phyloP scores from a whole-genome alignment of 371 early-diverging fungal species.

The Phascolomyces articulosus region DNA sequence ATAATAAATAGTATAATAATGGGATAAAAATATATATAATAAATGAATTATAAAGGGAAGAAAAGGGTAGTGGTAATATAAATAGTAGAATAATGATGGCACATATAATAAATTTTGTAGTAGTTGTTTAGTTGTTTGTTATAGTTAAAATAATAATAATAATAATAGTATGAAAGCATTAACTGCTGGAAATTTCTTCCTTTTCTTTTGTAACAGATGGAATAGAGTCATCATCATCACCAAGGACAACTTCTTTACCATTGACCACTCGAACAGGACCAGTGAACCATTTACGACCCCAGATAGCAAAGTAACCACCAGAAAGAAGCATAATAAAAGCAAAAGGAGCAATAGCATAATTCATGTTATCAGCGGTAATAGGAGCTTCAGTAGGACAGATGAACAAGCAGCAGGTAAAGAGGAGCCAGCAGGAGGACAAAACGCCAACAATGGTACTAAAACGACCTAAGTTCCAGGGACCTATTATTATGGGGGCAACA shows the following conservation, averaged over 20 bases:
- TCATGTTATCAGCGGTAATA: constrained; percentile 56
- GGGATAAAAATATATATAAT: no score
- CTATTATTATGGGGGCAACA: constrained; percentile 20
- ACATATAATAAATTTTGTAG: no score
- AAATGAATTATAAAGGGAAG: no score
- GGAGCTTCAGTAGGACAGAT: constrained; percentile 63
- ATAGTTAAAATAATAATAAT: no score
- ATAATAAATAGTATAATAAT: no score
- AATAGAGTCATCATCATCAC: constrained; percentile 31
- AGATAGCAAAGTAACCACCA: constrained; percentile 48
- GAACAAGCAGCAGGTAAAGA: constrained; percentile 63
- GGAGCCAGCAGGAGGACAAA: constrained; percentile 57
- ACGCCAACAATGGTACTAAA: constrained; percentile 48
- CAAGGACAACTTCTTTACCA: constrained; percentile 46
- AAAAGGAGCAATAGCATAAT: constrained; percentile 48
- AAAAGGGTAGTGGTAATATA: no score
- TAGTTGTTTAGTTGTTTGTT: no score
- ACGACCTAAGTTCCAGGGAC: constrained; percentile 64
- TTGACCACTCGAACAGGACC: constrained; percentile 49
- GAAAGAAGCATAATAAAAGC: constrained; percentile 31
- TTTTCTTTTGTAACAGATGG: constrained; percentile 4
- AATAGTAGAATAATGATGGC: no score
- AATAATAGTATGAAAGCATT: no score
- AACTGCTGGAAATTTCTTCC: no score
- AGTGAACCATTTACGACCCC: constrained; percentile 55